Percentiles rank a stretch among this genome's conserved stretches.
These are phyloP conservation scores for Novymonas esmeraldas DNA, from an alignment of 208 protist genomes.

Conservation along the genomic window DNA sequence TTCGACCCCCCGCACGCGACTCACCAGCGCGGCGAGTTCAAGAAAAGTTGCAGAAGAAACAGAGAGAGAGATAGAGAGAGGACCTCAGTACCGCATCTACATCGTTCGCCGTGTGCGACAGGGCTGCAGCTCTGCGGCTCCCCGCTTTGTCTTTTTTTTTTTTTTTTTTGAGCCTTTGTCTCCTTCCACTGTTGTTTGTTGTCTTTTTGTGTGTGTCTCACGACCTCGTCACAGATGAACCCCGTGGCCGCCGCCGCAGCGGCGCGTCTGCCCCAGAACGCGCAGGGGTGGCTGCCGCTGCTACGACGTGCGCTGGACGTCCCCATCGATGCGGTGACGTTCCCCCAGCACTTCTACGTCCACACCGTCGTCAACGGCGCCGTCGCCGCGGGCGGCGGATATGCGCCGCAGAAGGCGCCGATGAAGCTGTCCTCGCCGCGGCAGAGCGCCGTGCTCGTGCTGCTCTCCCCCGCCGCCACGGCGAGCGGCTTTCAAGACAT, in stretches of 20 bases:
- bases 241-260: slow-evolving; percentile 6
- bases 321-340: slow-evolving; percentile 39
- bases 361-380: slow-evolving; percentile 18
- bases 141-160: too few relatives aligned
- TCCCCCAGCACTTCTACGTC: slow-evolving; percentile 76
- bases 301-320: slow-evolving; percentile 45
- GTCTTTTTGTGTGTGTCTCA: not conserved
- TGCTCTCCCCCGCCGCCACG: slow-evolving; percentile 56
- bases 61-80: too few relatives aligned
- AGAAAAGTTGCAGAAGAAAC: too few relatives aligned
- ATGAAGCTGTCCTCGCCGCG: slow-evolving; percentile 4
- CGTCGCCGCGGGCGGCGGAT: slow-evolving; percentile 17
- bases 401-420: slow-evolving; percentile 41
- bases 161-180: too few relatives aligned
- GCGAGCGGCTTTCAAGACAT: slow-evolving; percentile 69
- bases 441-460: slow-evolving; percentile 61
- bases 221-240: too few relatives aligned
- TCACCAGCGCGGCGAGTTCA: too few relatives aligned
- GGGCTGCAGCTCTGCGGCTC: too few relatives aligned
- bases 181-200: not conserved
- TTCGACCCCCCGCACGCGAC: too few relatives aligned
- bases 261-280: slow-evolving; percentile 49
- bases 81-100: too few relatives aligned
- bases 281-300: slow-evolving; percentile 57
- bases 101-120: too few relatives aligned